Percentiles rank a stretch among this genome's conserved stretches.
Conservation (phyloP, 345 rosid genomes). For the Pugionium cornutum region DNA sequence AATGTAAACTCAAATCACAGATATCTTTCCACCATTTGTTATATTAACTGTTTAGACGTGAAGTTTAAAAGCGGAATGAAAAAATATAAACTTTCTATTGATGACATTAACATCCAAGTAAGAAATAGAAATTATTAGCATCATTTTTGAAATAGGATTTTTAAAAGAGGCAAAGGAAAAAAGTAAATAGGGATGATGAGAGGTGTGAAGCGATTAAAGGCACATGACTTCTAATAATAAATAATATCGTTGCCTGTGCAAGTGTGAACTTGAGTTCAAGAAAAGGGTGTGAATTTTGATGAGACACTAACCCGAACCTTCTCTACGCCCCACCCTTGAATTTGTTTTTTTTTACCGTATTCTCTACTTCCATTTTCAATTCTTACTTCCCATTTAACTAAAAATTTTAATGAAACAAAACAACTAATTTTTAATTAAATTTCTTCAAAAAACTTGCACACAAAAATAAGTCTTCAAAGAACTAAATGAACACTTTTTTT, state of each 20-base stretch:
- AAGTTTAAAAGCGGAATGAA: neutral
- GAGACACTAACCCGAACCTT: conserved; percentile 6
- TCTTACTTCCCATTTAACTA: neutral
- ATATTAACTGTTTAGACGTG: conserved; percentile 9
- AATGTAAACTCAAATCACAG: too few relatives aligned
- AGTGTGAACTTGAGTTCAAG: neutral
- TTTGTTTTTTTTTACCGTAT: neutral
- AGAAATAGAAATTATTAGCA: neutral
- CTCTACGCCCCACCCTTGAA: conserved; percentile 3
- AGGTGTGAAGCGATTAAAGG: conserved; percentile 22
- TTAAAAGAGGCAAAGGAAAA: neutral
- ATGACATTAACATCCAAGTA: neutral
- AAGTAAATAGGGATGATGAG: neutral
- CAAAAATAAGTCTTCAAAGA: too few relatives aligned
- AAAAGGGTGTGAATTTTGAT: too few relatives aligned
- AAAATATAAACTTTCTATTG: neutral
- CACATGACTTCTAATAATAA: conserved; percentile 8
- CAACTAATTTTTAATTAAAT: too few relatives aligned
- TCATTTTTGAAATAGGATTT: neutral
- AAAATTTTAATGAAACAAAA: too few relatives aligned
- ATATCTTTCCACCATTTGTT: neutral
- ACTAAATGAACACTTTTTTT: too few relatives aligned
- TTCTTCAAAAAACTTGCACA: too few relatives aligned
- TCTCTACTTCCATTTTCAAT: conserved; percentile 1
- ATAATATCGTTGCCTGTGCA: conserved; percentile 22